Base-by-base conservation (phyloP, 192 early-diverging fungal species). In the Backusella mclennaniae region DNA sequence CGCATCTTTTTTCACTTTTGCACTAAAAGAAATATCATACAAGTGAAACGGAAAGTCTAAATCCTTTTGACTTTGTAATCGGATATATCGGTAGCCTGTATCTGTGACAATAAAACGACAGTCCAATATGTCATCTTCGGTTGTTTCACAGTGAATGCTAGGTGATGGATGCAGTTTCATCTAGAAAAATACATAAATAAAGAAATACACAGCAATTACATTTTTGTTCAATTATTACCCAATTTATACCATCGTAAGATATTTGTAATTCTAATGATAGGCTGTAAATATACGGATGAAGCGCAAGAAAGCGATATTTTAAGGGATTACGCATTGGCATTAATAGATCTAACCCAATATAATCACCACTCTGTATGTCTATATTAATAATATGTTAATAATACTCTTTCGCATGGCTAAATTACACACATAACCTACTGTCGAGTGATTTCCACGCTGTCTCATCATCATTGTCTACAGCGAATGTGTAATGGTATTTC, bases 261-360 rank as follows among this genome's bases (percentile, higher is more conserved):
- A 82, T 81, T 35, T 85, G 74, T 29, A 79, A 39, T n/a, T 38
- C 63, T 1, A 79, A 31, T 4, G 38, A 41, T 8, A 41, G 46
- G 42, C 78, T 76, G 69, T 85, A 85, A 11, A 38, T 56, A 38
- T 46, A 66, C 46, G 77, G 80, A 29, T 81, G 82, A 17, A 41
- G 74, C 9, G 76, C 66, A 12, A 81, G 35, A 23, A 82, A 69
- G 17, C 80, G 73, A 42, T 76, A 85, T 38, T 66, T 71, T 14
- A 82, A 36, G 19, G 75, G 77, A 42, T 75, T 82, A 33, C 77
- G 74, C 35, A 89, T 83, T 15, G 79, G 76, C 33, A 87, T 75
- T 39, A 89, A 49, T 77, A 89, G 77, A 78, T 89, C 88, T 42
- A 89, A 66, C 21, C 88, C 87, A 80, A 89, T 85, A 67, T 87